phyloP scores from a whole-genome alignment of 352 stramenopile genomes.

The Phytophthora pinifolia region DNA sequence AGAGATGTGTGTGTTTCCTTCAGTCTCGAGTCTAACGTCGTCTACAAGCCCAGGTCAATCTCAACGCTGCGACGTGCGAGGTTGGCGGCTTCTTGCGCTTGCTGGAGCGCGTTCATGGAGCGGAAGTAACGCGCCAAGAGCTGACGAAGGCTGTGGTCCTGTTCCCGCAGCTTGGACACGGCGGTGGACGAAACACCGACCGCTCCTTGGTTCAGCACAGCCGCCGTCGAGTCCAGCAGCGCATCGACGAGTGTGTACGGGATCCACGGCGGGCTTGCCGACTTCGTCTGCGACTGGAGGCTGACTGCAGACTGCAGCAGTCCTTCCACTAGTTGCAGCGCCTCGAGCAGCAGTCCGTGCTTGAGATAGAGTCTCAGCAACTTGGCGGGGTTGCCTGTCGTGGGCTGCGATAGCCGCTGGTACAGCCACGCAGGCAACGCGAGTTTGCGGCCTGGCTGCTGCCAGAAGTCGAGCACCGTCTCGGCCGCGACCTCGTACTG shows the following conservation, averaged over 20 bases:
- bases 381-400: slow-evolving; percentile 50
- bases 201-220: slow-evolving; percentile 31
- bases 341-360: slow-evolving; percentile 65
- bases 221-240: slow-evolving; percentile 50
- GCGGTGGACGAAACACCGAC: slow-evolving; percentile 14
- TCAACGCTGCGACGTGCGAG: slow-evolving; percentile 35
- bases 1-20: too few relatives aligned
- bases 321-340: slow-evolving; percentile 48
- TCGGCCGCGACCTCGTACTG: slow-evolving; percentile 63
- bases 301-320: slow-evolving; percentile 24
- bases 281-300: slow-evolving; percentile 40
- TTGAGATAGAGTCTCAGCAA: slow-evolving; percentile 60
- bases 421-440: slow-evolving; percentile 62
- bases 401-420: slow-evolving; percentile 35
- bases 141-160: slow-evolving; percentile 38
- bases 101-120: slow-evolving; percentile 47
- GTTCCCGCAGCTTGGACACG: slow-evolving; percentile 28
- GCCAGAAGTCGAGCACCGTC: slow-evolving; percentile 59
- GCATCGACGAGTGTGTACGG: slow-evolving; percentile 70
- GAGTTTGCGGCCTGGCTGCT: slow-evolving; percentile 49
- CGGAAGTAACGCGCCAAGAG: slow-evolving; percentile 57
- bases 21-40: too few relatives aligned
- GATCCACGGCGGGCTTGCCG: slow-evolving; percentile 39
- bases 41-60: slow-evolving; percentile 27
- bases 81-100: slow-evolving; percentile 48